Evolutionary conservation across 768 basidiomycete genomes (phyloP), one percentile per base, ranked within the genome.

Genomic region (Epithele typhae): DNA sequence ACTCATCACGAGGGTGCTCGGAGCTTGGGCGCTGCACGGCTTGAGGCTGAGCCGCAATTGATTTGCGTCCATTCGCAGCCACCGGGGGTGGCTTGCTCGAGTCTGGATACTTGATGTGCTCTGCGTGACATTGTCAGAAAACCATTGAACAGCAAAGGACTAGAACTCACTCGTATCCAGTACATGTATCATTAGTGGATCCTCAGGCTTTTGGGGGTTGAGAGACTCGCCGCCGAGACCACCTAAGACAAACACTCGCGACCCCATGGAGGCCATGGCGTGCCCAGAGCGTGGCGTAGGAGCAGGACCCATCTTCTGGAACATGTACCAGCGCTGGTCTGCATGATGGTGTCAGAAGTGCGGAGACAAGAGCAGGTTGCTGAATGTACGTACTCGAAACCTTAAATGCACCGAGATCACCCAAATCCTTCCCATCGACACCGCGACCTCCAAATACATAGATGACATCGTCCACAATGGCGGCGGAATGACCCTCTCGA

Each of bases 281-380:
- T 99, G 96, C 2, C 96, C 96, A 8, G 92, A 94, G 40, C 96
- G 79, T 3, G 92, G 90, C 33, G 76, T 84, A 1, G 96, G 96
- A 14, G 91, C 80, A 15, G 95, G 95, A 0, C 96, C 96, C 96
- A 99, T 99, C 62, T 97, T 96, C 67, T 97, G 93, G 73, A 99
- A 99, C 92, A 94, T 98, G 69, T 94, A 99, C 96, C 96, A 99
- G 57, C 96, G 78, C 60, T 92, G 90, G 66, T 93, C 95, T 97
- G 62, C 24, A 36, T 3, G 36, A 14, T 3, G 2, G 12, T 49
- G 30, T 9, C 7, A 7, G 8, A 34, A 53, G 51, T 24, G 38
- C 19, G 24, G n/a, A 21, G 48, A 30, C 15, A 5, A 9, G 2
- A 33, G 22, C 34, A 15, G 11, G 10, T 14, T 17, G 34, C 33